A percentile compares a stretch with the other conserved stretches of the same genome.
These are phyloP conservation scores for Diaporthe citrichinensis DNA, from an alignment of 2,329 filamentous ascomycete genomes.

Conservation along the genomic window DNA sequence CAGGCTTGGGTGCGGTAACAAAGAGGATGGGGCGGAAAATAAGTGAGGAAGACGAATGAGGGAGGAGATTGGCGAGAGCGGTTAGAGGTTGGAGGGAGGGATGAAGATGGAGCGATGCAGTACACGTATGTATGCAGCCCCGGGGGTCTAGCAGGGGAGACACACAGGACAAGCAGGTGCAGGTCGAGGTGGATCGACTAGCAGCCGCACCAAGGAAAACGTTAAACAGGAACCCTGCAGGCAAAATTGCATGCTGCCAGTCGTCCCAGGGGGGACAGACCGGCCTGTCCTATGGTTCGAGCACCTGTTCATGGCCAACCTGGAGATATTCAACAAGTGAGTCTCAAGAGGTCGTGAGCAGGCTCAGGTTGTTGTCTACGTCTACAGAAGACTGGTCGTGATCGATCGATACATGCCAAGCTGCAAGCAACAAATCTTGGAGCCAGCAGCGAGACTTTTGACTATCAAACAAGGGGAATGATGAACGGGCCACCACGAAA, in stretches of 20 bases:
- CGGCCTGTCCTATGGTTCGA: not conserved
- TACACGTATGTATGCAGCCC: conserved; percentile 15
- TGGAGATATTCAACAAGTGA: not conserved
- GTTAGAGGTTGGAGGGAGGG: conserved; percentile 29
- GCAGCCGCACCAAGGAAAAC: conserved; percentile 33
- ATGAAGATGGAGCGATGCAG: conserved; percentile 26
- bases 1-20: not conserved
- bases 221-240: conserved; percentile 32
- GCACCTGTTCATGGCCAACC: not conserved
- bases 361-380: not conserved
- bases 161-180: conserved; percentile 5
- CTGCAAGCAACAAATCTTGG: not conserved
- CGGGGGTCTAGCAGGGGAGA: not conserved
- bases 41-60: conserved; percentile 31
- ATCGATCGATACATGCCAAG: not conserved
- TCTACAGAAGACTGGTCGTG: not conserved
- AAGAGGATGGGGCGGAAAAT: conserved; percentile 8
- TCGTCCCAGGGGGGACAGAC: not conserved
- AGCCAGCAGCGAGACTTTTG: not conserved
- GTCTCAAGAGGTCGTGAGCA: not conserved
- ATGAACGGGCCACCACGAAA: not conserved
- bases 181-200: conserved; percentile 24
- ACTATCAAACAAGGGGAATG: not conserved
- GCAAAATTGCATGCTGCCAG: conserved; percentile 20
- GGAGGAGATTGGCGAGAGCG: conserved; percentile 35